These are phyloP conservation scores for Globisporangium cederbergense DNA, from an alignment of 352 stramenopile genomes.

Conservation along the genomic window DNA sequence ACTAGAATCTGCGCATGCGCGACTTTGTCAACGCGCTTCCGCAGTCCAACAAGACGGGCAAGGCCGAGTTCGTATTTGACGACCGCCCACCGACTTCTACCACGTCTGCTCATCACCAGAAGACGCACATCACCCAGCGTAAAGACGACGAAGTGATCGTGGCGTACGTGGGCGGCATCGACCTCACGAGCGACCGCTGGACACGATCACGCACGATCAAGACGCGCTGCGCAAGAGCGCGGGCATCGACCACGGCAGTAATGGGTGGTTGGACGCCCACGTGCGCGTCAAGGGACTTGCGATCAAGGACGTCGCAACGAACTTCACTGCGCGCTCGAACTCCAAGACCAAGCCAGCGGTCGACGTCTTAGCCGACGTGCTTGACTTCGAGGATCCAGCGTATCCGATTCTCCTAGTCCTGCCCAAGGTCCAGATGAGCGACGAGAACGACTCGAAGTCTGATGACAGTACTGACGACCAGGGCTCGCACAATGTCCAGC, in stretches of 20 bases:
- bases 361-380: conserved; percentile 26
- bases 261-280: conserved; percentile 55
- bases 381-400: conserved; percentile 48
- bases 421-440: conserved; percentile 9
- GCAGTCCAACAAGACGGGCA: conserved; percentile 20
- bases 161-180: conserved; percentile 52
- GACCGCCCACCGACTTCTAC: conserved; percentile 25
- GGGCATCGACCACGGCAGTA: conserved; percentile 25
- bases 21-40: conserved; percentile 45
- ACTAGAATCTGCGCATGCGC: conserved; percentile 52
- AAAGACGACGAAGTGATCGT: conserved; percentile 6
- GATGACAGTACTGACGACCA: background rate
- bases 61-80: conserved; percentile 41
- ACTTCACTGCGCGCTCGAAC: conserved; percentile 58
- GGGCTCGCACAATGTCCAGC: conserved; percentile 37
- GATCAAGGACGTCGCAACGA: conserved; percentile 45
- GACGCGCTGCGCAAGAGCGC: conserved; percentile 29
- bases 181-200: conserved; percentile 58
- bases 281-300: conserved; percentile 43
- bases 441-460: conserved; percentile 9
- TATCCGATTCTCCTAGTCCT: conserved; percentile 18
- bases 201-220: conserved; percentile 47
- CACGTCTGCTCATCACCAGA: conserved; percentile 46
- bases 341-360: conserved; percentile 26
- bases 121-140: conserved; percentile 24